Evolutionary conservation across 2,329 filamentous ascomycete species (phyloP).

Genomic region (Tetracladium maxilliforme): DNA sequence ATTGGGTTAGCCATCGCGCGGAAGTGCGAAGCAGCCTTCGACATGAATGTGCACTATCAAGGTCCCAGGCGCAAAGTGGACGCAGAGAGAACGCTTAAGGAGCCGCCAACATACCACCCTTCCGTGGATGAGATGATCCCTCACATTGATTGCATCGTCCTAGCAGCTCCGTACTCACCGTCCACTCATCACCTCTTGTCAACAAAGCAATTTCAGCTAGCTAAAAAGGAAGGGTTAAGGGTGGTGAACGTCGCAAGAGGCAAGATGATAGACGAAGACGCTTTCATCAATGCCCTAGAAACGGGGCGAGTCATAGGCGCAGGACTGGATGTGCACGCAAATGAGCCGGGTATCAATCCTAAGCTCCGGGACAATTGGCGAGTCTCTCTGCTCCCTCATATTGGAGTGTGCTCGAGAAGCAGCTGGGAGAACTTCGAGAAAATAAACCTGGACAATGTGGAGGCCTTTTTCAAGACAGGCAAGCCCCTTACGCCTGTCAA

Average conservation of each 20-base stretch:
- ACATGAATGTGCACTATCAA: conserved; percentile 17
- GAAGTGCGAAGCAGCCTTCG: conserved; percentile 12
- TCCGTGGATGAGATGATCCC: conserved; percentile 13
- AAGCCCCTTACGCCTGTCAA: conserved; percentile 7
- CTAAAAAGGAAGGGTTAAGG: conserved; percentile 12
- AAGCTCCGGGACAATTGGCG: conserved; percentile 14
- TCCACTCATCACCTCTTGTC: conserved; percentile 12
- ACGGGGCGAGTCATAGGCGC: conserved; percentile 15
- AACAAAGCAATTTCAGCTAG: conserved; percentile 5
- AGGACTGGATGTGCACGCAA: conserved; percentile 18
- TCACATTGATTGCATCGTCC: conserved; percentile 13
- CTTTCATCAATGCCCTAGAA: conserved; percentile 17
- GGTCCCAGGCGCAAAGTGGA: conserved; percentile 9
- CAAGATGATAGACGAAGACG: conserved; percentile 17
- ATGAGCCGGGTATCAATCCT: conserved; percentile 16
- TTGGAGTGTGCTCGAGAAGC: conserved; percentile 13
- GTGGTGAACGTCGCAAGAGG: conserved; percentile 20
- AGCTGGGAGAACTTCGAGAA: conserved; percentile 14
- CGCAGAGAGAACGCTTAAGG: conserved; percentile 4
- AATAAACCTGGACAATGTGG: conserved; percentile 9
- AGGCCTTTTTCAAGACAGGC: conserved; percentile 9
- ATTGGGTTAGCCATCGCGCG: conserved; percentile 16
- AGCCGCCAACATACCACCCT: conserved; percentile 10
- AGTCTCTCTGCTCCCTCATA: conserved; percentile 15
- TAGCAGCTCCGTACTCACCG: conserved; percentile 16